Base-by-base conservation (phyloP, 345 rosid genomes). In the Triadica sebifera region DNA sequence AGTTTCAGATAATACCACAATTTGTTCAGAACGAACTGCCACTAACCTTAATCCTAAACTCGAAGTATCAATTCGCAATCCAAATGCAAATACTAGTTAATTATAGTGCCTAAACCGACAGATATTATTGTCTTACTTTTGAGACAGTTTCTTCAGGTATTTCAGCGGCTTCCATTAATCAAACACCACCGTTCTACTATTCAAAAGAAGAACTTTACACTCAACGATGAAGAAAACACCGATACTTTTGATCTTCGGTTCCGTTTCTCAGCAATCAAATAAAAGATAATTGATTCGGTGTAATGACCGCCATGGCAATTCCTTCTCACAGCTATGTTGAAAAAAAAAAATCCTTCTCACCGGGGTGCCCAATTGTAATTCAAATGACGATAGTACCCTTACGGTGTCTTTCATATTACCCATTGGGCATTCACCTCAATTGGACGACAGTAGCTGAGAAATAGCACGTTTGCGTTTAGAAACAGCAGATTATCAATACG, bases 121-220 rank as follows among this genome's bases (percentile, higher is more conserved):
- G 34, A 65, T 29, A 63, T 1, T 58, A 11, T 24, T 38, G 24
- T 22, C 74, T 71, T 71, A 71, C 74, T 43, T 71, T 59, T 9
- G 67, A 45, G 41, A 59, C 11, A 13, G 45, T 34, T 60, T 71
- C 74, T 45, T 71, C 46, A 37, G 67, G 45, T 17, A 57, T 71
- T 59, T 71, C 74, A 59, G 66, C 13, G 15, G 74, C 39, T 46
- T 46, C 74, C 67, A 71, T 71, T 59, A 24, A 67, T 46, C 55
- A 45, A 66, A 46, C 39, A 47, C 9, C 8, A 29, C 20, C 1
- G 34, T 69, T 52, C 4, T 10, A 52, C 61, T 69, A 52, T 19
- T 47, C 52, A 47, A 29, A 47, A 8, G 3, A 47, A 19, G 6
- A 43, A 43, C 4, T n/a, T 9, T 43, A 24, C 12, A 65, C 56